phyloP scores from a whole-genome alignment of 1,284 basidiomycete genomes.

The Apiotrichum siamense region DNA sequence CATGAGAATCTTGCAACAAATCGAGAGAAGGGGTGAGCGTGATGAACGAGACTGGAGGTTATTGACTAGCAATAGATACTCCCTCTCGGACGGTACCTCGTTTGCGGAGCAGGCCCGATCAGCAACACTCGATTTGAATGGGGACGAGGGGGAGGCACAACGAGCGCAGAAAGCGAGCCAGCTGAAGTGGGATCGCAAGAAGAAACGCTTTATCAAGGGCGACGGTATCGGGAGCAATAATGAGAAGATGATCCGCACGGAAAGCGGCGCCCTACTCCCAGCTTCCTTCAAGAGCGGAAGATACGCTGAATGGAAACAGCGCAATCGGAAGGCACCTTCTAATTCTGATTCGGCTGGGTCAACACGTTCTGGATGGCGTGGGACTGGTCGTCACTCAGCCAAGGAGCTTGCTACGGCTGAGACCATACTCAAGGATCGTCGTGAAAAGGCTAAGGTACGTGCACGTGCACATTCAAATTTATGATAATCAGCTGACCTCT shows the following conservation, averaged over 20 bases:
- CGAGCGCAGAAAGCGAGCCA: slow-evolving; percentile 62
- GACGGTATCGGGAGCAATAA: slow-evolving; percentile 83
- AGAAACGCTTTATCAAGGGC: slow-evolving; percentile 88
- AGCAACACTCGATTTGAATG: slow-evolving; percentile 75
- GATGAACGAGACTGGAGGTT: background rate
- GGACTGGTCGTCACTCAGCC: background rate
- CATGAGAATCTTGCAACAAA: slow-evolving; percentile 79
- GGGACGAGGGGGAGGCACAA: slow-evolving; percentile 65
- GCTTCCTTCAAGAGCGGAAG: slow-evolving; percentile 87
- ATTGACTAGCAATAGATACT: slow-evolving; percentile 57
- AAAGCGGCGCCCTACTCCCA: slow-evolving; percentile 87
- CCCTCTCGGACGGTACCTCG: slow-evolving; percentile 70
- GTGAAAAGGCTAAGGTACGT: slow-evolving; percentile 1
- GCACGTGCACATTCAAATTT: too few species aligned
- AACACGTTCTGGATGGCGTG: background rate
- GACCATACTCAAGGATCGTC: slow-evolving; percentile 4
- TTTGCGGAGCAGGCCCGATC: slow-evolving; percentile 79
- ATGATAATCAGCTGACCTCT: too few species aligned
- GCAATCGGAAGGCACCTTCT: background rate
- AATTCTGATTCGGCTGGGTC: background rate
- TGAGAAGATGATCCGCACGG: slow-evolving; percentile 87
- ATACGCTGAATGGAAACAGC: slow-evolving; percentile 84
- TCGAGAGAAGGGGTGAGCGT: slow-evolving; percentile 77
- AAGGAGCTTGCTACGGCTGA: slow-evolving; percentile 10
- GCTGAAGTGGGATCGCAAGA: slow-evolving; percentile 89